Conservation (phyloP, 257 asterid genomes). For the Plantago elongata region DNA sequence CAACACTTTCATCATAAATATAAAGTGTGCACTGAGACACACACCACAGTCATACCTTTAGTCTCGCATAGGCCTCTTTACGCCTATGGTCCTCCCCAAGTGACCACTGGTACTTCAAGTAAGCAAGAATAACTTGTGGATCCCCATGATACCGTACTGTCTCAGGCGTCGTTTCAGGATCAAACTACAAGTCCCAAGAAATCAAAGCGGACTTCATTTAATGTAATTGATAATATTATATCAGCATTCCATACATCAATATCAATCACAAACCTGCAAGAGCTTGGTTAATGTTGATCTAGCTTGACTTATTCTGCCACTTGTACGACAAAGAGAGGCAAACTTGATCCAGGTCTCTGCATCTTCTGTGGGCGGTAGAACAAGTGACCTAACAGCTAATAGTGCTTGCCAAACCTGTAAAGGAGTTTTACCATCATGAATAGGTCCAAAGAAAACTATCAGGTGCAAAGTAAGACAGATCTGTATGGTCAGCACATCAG, state of each 20-base stretch:
- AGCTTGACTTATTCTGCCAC: slow-evolving; percentile 97
- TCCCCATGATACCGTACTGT: slow-evolving; percentile 80
- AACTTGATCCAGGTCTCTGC: slow-evolving; percentile 96
- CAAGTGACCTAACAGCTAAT: slow-evolving; percentile 86
- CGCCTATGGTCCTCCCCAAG: slow-evolving; percentile 96
- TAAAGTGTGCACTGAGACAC: slow-evolving; percentile 1
- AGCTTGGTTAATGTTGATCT: slow-evolving; percentile 85
- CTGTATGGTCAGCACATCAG: neutral
- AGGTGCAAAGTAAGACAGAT: slow-evolving; percentile 3
- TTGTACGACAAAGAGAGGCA: slow-evolving; percentile 94
- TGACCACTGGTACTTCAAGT: slow-evolving; percentile 94
- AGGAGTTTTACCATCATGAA: slow-evolving; percentile 22
- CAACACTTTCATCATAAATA: slow-evolving; percentile 3
- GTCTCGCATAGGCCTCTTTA: slow-evolving; percentile 75
- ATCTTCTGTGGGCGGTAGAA: slow-evolving; percentile 96
- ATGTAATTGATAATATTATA: neutral
- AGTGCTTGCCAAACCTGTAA: slow-evolving; percentile 92
- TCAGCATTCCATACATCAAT: neutral
- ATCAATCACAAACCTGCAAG: slow-evolving; percentile 60
- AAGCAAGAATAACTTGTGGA: slow-evolving; percentile 96
- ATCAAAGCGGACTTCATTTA: neutral
- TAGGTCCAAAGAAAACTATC: slow-evolving; percentile 2
- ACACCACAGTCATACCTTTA: slow-evolving; percentile 52
- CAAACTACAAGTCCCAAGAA: slow-evolving; percentile 49
- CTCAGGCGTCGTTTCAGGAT: slow-evolving; percentile 85